These are phyloP conservation scores for Allantophomopsis lycopodina DNA, from an alignment of 2,329 filamentous ascomycete genomes.

Conservation along the genomic window DNA sequence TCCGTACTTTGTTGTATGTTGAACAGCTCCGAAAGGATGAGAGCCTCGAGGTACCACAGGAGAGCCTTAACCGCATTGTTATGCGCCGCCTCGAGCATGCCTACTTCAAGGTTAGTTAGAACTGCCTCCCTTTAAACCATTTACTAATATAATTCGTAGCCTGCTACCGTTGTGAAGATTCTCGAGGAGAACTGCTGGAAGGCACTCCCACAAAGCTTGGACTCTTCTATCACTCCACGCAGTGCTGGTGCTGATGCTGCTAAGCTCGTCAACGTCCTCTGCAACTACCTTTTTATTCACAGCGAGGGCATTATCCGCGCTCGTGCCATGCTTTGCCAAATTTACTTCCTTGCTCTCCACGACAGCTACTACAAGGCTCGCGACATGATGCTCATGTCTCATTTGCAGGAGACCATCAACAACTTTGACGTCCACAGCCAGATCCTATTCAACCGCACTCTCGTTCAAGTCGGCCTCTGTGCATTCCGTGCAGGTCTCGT, in stretches of 20 bases:
- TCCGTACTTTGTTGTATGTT: conserved; percentile 78
- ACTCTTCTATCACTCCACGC: conserved; percentile 73
- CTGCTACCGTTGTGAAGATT: conserved; percentile 81
- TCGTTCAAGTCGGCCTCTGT: conserved; percentile 95
- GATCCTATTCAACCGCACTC: conserved; percentile 95
- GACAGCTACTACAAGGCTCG: conserved; percentile 96
- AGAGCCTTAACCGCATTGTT: conserved; percentile 80
- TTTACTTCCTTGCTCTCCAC: conserved; percentile 95
- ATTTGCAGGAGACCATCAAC: conserved; percentile 91
- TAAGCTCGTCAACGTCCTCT: conserved; percentile 71
- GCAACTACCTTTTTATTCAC: conserved; percentile 87
- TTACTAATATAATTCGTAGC: conserved; percentile 29
- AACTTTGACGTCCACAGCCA: conserved; percentile 96
- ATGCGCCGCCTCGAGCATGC: conserved; percentile 93
- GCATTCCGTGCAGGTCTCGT: conserved; percentile 95
- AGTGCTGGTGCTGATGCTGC: conserved; percentile 52
- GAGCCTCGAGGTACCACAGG: conserved; percentile 63
- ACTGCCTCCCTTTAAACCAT: conserved; percentile 8
- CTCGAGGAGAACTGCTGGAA: conserved; percentile 94
- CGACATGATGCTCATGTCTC: conserved; percentile 99
- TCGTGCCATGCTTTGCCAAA: conserved; percentile 94
- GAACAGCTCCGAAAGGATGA: conserved; percentile 63
- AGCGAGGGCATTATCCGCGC: conserved; percentile 94
- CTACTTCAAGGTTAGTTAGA: conserved; percentile 73
- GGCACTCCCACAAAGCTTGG: conserved; percentile 50